phyloP scores from a whole-genome alignment of 176 grass and related monocot species.

The Triticum dicoccoides region DNA sequence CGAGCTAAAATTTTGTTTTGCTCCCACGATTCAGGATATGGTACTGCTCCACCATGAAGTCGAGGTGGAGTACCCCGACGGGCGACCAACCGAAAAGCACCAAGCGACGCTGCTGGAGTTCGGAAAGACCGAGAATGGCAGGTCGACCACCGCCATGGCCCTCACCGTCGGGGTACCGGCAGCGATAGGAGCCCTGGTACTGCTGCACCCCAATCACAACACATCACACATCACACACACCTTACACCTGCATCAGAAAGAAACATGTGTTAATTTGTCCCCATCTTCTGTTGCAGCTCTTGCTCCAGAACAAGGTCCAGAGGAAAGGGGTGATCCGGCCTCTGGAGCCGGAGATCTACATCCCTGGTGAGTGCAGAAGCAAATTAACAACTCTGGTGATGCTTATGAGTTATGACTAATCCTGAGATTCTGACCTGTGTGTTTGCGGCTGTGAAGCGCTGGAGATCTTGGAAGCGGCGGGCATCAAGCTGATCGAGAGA shows the following conservation, averaged over 20 bases:
- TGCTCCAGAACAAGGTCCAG: constrained; percentile 80
- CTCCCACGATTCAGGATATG: constrained; percentile 70
- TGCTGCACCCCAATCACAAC: constrained; percentile 17
- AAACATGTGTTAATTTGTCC: constrained; percentile 15
- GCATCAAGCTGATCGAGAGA: constrained; percentile 81
- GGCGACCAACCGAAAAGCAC: constrained; percentile 66
- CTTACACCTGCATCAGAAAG: background rate
- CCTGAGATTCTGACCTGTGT: background rate
- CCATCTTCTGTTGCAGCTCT: constrained; percentile 51
- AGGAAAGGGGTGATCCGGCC: constrained; percentile 81
- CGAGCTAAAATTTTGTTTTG: background rate
- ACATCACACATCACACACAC: background rate
- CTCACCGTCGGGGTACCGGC: constrained; percentile 87
- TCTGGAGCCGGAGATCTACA: constrained; percentile 73
- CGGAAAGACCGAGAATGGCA: constrained; percentile 62
- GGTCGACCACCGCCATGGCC: constrained; percentile 82
- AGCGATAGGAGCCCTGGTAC: constrained; percentile 81
- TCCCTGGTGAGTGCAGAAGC: constrained; percentile 61
- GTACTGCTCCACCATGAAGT: constrained; percentile 93
- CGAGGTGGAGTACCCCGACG: constrained; percentile 63
- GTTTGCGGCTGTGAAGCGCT: constrained; percentile 54
- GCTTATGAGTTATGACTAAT: background rate
- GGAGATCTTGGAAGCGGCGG: constrained; percentile 74
- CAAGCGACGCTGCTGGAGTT: constrained; percentile 77
- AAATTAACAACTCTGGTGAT: background rate